These are phyloP conservation scores for Fusarium beomiforme DNA, from an alignment of 2,329 filamentous ascomycete species.

Conservation along the genomic window DNA sequence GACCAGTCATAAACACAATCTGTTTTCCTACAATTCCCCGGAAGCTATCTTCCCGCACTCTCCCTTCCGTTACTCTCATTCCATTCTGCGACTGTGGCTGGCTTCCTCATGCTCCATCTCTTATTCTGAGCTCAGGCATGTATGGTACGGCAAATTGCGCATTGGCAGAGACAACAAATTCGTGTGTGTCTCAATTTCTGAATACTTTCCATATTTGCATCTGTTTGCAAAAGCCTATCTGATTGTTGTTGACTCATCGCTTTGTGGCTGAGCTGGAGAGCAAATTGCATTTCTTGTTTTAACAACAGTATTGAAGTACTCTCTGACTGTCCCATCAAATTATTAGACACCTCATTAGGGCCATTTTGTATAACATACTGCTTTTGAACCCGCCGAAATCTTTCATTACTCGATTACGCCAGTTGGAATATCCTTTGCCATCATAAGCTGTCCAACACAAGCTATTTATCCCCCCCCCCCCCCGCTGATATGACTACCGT, in stretches of 20 bases:
- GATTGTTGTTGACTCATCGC: constrained; percentile 26
- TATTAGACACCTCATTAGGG: constrained; percentile 14
- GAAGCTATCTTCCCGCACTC: constrained; percentile 6
- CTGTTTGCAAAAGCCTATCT: constrained; percentile 18
- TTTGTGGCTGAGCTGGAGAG: constrained; percentile 24
- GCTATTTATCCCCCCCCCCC: constrained; percentile 2
- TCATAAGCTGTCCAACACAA: constrained; percentile 12
- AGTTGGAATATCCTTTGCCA: not conserved
- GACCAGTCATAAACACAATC: constrained; percentile 20
- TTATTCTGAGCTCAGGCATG: constrained; percentile 35
- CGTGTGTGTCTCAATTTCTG: constrained; percentile 28
- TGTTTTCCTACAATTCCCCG: constrained; percentile 2
- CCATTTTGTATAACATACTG: constrained; percentile 24
- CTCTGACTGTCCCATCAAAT: constrained; percentile 15
- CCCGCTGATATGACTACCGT: constrained; percentile 62
- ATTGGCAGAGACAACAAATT: constrained; percentile 33
- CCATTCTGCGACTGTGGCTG: constrained; percentile 26
- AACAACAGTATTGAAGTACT: constrained; percentile 17
- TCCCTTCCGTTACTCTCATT: constrained; percentile 19
- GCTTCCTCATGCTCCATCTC: constrained; percentile 23
- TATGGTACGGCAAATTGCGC: constrained; percentile 32
- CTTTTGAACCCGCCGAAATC: constrained; percentile 15
- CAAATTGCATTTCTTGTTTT: constrained; percentile 21
- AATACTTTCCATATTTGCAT: constrained; percentile 12
- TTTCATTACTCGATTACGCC: constrained; percentile 4